phyloP scores from a whole-genome alignment of 441 rosid genomes.

The Pelargonium citronellum region DNA sequence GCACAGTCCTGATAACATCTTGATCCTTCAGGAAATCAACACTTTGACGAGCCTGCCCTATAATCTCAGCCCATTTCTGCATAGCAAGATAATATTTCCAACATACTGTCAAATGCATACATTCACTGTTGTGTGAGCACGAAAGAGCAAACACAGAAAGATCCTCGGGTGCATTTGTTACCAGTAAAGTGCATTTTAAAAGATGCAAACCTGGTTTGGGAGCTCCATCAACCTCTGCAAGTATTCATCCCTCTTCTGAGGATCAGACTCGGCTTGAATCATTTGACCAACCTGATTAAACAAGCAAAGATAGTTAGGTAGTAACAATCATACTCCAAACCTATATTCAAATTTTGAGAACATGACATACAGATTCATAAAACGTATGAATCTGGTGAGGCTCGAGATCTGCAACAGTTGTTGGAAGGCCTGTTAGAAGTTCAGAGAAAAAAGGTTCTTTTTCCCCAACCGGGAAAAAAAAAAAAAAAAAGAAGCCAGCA shows the following conservation, averaged over 20 bases:
- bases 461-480: constrained; percentile 82
- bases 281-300: constrained; percentile 79
- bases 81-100: constrained; percentile 19
- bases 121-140: background rate
- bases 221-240: constrained; percentile 91
- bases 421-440: constrained; percentile 85
- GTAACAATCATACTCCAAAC: background rate
- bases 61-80: constrained; percentile 98
- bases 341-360: constrained; percentile 5
- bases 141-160: background rate
- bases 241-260: constrained; percentile 94
- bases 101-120: background rate
- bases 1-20: constrained; percentile 82
- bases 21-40: constrained; percentile 93
- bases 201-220: constrained; percentile 73
- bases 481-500: constrained; percentile 8
- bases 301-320: background rate
- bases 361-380: constrained; percentile 80
- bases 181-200: background rate
- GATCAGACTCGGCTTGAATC: constrained; percentile 99
- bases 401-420: constrained; percentile 92
- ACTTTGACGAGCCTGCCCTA: constrained; percentile 96
- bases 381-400: constrained; percentile 99
- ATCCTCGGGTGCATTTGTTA: background rate
- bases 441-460: constrained; percentile 95